Conservation (phyloP, 2,329 filamentous ascomycete genomes). For the Blastomyces emzantsi region DNA sequence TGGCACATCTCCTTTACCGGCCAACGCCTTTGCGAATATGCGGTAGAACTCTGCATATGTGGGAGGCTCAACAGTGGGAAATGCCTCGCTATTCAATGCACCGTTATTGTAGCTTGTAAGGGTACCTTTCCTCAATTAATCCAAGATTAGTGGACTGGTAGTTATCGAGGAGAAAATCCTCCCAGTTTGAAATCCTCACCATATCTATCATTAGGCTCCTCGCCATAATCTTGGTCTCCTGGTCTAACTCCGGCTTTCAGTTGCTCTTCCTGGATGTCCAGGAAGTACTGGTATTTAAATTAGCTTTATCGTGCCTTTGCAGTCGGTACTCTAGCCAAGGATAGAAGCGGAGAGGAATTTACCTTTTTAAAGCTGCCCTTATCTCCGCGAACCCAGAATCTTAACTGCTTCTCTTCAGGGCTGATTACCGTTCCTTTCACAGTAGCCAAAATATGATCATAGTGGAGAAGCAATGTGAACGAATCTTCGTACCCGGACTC, state of each 20-base stretch:
- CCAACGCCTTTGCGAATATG: conserved; percentile 44
- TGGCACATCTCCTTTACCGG: conserved; percentile 45
- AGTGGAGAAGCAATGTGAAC: conserved; percentile 57
- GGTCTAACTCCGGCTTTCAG: conserved; percentile 55
- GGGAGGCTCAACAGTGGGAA: conserved; percentile 52
- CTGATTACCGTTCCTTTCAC: conserved; percentile 61
- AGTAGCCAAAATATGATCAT: conserved; percentile 54
- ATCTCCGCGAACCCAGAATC: conserved; percentile 68
- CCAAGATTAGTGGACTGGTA: not conserved
- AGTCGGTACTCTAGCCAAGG: not conserved
- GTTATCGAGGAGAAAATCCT: not conserved
- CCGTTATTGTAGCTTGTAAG: conserved; percentile 50
- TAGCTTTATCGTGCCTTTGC: not conserved
- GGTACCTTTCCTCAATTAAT: conserved; percentile 20
- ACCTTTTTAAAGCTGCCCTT: conserved; percentile 67
- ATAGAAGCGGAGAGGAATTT: conserved; percentile 22
- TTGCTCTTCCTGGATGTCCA: conserved; percentile 70
- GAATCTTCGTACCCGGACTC: conserved; percentile 41
- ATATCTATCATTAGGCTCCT: conserved; percentile 50
- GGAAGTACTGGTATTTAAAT: conserved; percentile 33
- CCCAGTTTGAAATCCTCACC: conserved; percentile 33
- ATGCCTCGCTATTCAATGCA: conserved; percentile 41
- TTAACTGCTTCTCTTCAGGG: conserved; percentile 58
- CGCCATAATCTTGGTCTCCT: conserved; percentile 54
- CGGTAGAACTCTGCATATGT: conserved; percentile 64